A percentile compares a stretch with the other conserved stretches of the same genome.
These are phyloP conservation scores for Coemansia sp. DNA, from an alignment of 192 early-diverging fungal species.

Conservation along the genomic window DNA sequence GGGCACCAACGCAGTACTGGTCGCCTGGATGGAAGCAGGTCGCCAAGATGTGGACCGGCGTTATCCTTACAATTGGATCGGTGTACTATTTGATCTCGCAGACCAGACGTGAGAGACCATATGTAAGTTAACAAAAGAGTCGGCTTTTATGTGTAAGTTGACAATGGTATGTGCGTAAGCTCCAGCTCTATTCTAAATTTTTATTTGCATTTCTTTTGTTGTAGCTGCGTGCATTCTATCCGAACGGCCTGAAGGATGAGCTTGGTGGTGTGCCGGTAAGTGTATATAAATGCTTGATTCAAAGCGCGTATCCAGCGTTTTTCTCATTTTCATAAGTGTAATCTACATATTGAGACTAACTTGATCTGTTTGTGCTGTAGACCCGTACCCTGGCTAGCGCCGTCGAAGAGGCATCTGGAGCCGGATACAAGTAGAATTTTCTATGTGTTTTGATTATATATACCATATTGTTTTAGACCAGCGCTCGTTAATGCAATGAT, in stretches of 20 bases:
- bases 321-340: background rate
- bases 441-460: too few species aligned
- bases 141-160: background rate
- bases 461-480: too few species aligned
- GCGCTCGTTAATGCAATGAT: too few species aligned
- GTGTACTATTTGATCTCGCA: constrained; percentile 55
- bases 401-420: constrained; percentile 26
- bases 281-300: background rate
- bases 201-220: constrained; percentile 1
- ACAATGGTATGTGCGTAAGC: too few species aligned
- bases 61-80: constrained; percentile 55
- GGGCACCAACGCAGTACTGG: constrained; percentile 63
- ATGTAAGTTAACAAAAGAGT: constrained; percentile 31
- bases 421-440: background rate
- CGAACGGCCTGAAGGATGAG: constrained; percentile 65
- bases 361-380: constrained; percentile 5
- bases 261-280: constrained; percentile 55
- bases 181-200: background rate
- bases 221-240: constrained; percentile 59
- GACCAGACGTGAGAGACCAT: constrained; percentile 56
- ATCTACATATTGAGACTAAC: background rate
- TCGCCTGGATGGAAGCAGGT: constrained; percentile 58
- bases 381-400: constrained; percentile 36
- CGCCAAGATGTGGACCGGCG: constrained; percentile 54
- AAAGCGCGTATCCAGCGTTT: background rate